phyloP scores from a whole-genome alignment of 2,329 filamentous ascomycete species.

The Coleophoma cylindrospora region DNA sequence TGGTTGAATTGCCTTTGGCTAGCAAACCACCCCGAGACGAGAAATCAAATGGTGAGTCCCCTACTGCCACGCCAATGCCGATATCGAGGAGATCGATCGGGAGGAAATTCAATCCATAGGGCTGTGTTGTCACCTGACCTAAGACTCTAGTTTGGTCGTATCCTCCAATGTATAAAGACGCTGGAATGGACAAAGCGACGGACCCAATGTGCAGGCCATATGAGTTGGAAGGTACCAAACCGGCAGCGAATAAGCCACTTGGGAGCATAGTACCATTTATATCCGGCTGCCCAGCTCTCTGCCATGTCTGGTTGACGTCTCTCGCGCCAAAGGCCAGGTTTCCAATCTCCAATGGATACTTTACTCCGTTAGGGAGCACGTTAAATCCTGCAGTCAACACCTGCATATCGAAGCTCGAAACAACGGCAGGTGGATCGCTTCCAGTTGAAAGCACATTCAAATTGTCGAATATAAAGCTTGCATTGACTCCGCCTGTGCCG shows the following conservation, averaged over 20 bases:
- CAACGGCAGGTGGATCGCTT: not conserved
- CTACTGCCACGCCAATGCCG: constrained; percentile 13
- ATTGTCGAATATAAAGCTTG: constrained; percentile 10
- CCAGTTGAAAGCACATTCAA: constrained; percentile 1
- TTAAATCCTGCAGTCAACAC: constrained; percentile 1
- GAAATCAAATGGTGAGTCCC: constrained; percentile 10
- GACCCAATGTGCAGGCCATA: constrained; percentile 19
- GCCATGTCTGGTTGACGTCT: constrained; percentile 11
- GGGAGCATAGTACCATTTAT: constrained; percentile 11
- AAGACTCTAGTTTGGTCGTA: constrained; percentile 15
- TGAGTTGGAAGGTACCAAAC: constrained; percentile 12
- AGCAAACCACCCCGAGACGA: constrained; percentile 9
- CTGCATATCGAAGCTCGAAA: constrained; percentile 9
- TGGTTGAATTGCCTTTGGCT: constrained; percentile 8
- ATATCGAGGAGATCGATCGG: constrained; percentile 16
- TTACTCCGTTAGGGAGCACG: constrained; percentile 11
- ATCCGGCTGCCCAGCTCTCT: not conserved
- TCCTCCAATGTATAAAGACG: constrained; percentile 15
- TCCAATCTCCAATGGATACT: constrained; percentile 9
- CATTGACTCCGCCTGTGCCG: constrained; percentile 1
- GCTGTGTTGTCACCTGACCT: constrained; percentile 6
- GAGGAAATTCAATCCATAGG: constrained; percentile 5
- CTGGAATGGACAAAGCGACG: constrained; percentile 6
- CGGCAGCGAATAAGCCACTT: constrained; percentile 3
- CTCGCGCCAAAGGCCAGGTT: constrained; percentile 10